A percentile compares a stretch with the other conserved stretches of the same genome.
Evolutionary conservation across 2,329 filamentous ascomycete species (phyloP).

Genomic region (Aspergillus persii): DNA sequence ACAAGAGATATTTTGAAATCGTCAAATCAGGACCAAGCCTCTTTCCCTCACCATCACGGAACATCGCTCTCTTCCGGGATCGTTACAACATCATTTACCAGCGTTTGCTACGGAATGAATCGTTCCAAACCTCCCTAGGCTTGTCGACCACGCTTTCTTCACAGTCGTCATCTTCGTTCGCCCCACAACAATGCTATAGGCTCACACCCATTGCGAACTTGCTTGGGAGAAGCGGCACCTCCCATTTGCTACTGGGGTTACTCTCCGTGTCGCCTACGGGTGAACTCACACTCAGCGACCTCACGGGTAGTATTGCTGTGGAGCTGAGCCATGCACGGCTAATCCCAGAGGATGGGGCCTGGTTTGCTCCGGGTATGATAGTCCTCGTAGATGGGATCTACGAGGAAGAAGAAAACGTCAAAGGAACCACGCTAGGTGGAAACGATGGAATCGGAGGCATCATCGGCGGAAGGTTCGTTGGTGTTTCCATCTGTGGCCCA

Average conservation of each 20-base stretch:
- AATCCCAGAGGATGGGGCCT: slow-evolving; percentile 81
- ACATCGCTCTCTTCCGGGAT: slow-evolving; percentile 82
- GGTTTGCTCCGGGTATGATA: slow-evolving; percentile 95
- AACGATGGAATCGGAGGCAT: slow-evolving; percentile 82
- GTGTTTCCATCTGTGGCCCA: slow-evolving; percentile 86
- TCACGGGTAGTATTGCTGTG: slow-evolving; percentile 82
- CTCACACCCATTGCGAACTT: slow-evolving; percentile 80
- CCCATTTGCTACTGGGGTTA: slow-evolving; percentile 83
- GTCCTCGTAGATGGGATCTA: slow-evolving; percentile 95
- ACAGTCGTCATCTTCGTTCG: slow-evolving; percentile 24
- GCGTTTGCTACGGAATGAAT: slow-evolving; percentile 85
- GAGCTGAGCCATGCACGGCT: slow-evolving; percentile 78
- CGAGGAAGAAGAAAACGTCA: slow-evolving; percentile 76
- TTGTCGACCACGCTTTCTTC: slow-evolving; percentile 56
- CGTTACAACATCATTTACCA: slow-evolving; percentile 91
- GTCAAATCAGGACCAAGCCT: slow-evolving; percentile 65
- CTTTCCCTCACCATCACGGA: slow-evolving; percentile 74
- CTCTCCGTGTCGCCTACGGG: slow-evolving; percentile 79
- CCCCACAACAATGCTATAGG: slow-evolving; percentile 66
- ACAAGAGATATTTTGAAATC: slow-evolving; percentile 87
- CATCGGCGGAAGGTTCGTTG: slow-evolving; percentile 88
- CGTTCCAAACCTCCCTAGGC: slow-evolving; percentile 81
- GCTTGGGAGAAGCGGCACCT: slow-evolving; percentile 75
- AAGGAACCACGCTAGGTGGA: slow-evolving; percentile 68
- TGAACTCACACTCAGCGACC: slow-evolving; percentile 75